These are phyloP conservation scores for Leishmania arabica DNA, from an alignment of 208 protist genomes.

Conservation along the genomic window DNA sequence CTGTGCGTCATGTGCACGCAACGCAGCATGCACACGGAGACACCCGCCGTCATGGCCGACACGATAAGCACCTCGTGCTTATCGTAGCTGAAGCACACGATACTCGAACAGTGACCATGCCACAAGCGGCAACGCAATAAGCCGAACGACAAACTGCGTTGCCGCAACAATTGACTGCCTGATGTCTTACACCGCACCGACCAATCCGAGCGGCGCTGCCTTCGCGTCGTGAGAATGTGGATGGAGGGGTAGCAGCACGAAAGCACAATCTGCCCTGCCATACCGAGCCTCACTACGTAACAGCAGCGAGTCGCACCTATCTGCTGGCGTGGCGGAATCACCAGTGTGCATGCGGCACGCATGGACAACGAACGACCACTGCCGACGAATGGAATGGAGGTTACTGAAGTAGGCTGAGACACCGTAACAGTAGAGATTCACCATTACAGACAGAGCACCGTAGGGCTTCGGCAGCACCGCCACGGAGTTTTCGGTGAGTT, in stretches of 20 bases:
- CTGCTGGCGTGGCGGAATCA: conserved; percentile 26
- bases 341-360: background rate
- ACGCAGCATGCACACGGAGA: conserved; percentile 22
- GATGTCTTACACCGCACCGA: conserved; percentile 57
- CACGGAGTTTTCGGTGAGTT: too few relatives aligned
- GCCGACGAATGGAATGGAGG: too few relatives aligned
- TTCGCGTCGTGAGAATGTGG: conserved; percentile 50
- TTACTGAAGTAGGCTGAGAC: too few relatives aligned
- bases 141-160: conserved; percentile 58
- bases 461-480: too few relatives aligned
- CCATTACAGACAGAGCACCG: too few relatives aligned
- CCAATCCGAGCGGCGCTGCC: conserved; percentile 41
- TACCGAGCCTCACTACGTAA: conserved; percentile 44
- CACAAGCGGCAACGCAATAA: conserved; percentile 48
- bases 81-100: conserved; percentile 54
- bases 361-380: too few relatives aligned
- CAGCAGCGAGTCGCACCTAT: conserved; percentile 22
- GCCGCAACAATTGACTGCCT: conserved; percentile 47
- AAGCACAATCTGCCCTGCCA: conserved; percentile 32
- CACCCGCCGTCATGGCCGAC: conserved; percentile 14
- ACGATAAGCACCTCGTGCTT: conserved; percentile 67
- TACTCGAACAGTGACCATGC: conserved; percentile 48
- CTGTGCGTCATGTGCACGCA: conserved; percentile 12
- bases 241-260: conserved; percentile 48
- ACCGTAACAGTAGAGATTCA: too few relatives aligned